These are phyloP conservation scores for Phaeolepiota aurea DNA, from an alignment of 768 basidiomycete genomes.

Conservation along the genomic window DNA sequence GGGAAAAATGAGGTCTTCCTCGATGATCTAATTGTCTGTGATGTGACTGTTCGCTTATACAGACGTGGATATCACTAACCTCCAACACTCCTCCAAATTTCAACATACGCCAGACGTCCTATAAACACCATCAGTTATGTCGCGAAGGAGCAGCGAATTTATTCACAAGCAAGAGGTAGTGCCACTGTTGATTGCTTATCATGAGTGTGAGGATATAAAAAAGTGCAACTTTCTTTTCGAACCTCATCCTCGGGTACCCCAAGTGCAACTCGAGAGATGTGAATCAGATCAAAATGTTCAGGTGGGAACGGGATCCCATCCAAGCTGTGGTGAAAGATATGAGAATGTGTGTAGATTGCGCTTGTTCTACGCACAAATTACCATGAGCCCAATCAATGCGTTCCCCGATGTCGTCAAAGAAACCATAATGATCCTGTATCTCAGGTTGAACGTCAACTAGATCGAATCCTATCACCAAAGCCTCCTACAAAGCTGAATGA, in stretches of 20 bases:
- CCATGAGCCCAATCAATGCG: constrained; percentile 62
- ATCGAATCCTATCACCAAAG: constrained; percentile 54
- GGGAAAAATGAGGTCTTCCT: constrained; percentile 70
- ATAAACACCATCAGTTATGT: no score
- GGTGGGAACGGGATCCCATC: constrained; percentile 55
- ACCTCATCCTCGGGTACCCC: constrained; percentile 69
- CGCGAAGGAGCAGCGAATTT: no score
- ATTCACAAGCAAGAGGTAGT: no score
- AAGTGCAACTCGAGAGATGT: constrained; percentile 55
- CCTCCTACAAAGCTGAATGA: constrained; percentile 27
- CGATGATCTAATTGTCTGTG: constrained; percentile 57
- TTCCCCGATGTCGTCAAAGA: constrained; percentile 30
- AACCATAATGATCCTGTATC: constrained; percentile 23
- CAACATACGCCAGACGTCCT: constrained; percentile 4
- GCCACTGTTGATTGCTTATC: no score
- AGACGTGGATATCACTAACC: constrained; percentile 38
- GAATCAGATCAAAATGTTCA: constrained; percentile 55
- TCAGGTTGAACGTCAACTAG: constrained; percentile 45
- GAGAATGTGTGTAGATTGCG: constrained; percentile 1
- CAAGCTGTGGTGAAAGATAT: constrained; percentile 29
- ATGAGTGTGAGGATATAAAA: no score
- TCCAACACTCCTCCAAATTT: constrained; percentile 55
- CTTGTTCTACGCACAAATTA: constrained; percentile 41
- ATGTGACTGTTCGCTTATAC: no score
- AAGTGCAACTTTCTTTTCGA: no score